Evolutionary conservation across 2,329 filamentous ascomycete genomes (phyloP), one percentile per base, ranked within the genome.

Genomic region (Alternaria viburni): DNA sequence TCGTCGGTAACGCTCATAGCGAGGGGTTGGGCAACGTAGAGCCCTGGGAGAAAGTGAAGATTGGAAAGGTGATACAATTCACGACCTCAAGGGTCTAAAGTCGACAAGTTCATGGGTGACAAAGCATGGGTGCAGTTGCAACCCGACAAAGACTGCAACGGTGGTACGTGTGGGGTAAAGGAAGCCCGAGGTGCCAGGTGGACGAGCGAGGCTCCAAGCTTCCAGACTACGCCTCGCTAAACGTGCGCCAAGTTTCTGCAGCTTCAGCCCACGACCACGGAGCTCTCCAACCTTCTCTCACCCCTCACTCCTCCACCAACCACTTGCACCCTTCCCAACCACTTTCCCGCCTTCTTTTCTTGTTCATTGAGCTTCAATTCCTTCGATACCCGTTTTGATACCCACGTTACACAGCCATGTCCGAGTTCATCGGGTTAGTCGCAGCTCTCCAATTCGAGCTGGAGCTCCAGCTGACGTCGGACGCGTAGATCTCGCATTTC

Each of bases 401-500:
- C 69, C 69, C 68, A 66, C 71, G 69, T 61, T 65, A 46, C 65
- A 51, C 69, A 70, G 74, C 72, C 67, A 89, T 88, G 87, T 86
- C 86, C 67, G 87, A 88, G 82, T 88, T 86, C 81, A 87, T 88
- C 73, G 87, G 86, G 86, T 87, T 59, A 75, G 83, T 81, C 65
- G 63, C 76, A 77, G 68, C 74, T 70, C 79, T 77, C 76, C 70
- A 63, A 50, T 54, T 71, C 66, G 59, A 66, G 62, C 61, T 71
- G 61, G 68, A 79, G 76, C 76, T 80, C 63, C 65, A 65, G 65
- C 76, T 80, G 68, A 80, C 75, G 57, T 67, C 71, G 58, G 68
- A 61, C 57, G 68, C 69, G 74, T 82, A 94, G 93, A 83, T 92
- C 94, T 83, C 91, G 92, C 81, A 97, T 97, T 86, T 97, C 93